Evolutionary conservation across 306 rosid genomes (phyloP).

Genomic region (Vigna nakashimae): DNA sequence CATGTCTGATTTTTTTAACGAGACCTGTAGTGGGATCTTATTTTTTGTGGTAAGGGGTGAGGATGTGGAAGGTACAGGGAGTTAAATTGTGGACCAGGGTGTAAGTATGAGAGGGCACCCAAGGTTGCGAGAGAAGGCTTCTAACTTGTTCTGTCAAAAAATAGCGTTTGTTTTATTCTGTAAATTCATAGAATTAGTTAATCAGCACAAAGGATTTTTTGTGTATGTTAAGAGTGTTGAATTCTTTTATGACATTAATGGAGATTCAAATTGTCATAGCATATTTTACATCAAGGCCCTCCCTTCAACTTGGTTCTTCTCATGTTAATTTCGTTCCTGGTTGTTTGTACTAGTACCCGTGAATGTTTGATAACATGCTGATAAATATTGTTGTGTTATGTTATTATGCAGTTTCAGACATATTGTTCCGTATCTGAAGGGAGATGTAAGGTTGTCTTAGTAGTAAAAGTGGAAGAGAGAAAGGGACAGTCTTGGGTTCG

Average conservation of each 20-base stretch:
- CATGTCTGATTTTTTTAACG: neutral
- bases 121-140: slow-evolving; percentile 6
- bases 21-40: neutral
- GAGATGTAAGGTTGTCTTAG: too few relatives aligned
- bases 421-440: too few relatives aligned
- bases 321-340: neutral
- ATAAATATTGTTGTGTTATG: slow-evolving; percentile 10
- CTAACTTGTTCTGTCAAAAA: neutral
- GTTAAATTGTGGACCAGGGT: neutral
- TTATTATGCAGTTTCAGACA: neutral
- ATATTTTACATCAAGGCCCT: neutral
- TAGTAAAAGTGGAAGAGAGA: too few relatives aligned
- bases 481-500: too few relatives aligned
- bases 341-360: neutral
- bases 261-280: neutral
- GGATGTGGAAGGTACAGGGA: neutral
- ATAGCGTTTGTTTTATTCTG: slow-evolving; percentile 2
- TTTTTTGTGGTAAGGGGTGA: neutral
- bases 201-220: neutral
- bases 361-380: neutral
- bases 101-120: neutral
- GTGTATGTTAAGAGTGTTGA: neutral
- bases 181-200: neutral
- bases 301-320: neutral
- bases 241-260: neutral